phyloP scores from a whole-genome alignment of 306 rosid genomes.

The Lablab purpureus region DNA sequence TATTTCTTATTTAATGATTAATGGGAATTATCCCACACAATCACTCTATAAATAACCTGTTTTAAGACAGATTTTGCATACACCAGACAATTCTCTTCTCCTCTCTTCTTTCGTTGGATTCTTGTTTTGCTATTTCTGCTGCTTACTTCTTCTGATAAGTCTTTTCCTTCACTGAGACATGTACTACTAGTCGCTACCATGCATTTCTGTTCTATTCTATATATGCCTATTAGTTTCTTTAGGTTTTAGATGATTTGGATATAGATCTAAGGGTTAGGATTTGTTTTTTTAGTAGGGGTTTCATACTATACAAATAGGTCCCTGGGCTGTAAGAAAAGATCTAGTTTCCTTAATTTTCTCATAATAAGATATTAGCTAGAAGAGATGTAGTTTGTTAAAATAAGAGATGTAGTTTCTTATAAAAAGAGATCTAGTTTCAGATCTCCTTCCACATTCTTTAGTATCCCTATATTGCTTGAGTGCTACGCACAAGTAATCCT shows the following conservation, averaged over 20 bases:
- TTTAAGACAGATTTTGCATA: too few species aligned
- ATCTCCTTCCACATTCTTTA: slow-evolving; percentile 15
- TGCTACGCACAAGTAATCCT: slow-evolving; percentile 19
- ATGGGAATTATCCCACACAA: too few species aligned
- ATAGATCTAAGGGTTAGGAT: neutral
- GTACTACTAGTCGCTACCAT: neutral
- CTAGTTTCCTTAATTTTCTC: neutral
- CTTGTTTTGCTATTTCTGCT: too few species aligned
- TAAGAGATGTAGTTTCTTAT: too few species aligned
- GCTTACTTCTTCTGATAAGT: too few species aligned
- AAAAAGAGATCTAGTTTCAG: too few species aligned
- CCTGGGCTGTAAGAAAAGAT: neutral
- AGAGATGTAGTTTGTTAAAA: too few species aligned
- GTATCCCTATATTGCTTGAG: neutral
- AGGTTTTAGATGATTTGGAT: neutral
- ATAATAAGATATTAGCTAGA: neutral
- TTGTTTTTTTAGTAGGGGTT: neutral
- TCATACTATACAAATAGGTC: neutral
- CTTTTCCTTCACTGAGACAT: too few species aligned
- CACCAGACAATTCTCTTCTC: too few species aligned
- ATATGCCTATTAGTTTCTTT: neutral
- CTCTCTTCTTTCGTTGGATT: too few species aligned
- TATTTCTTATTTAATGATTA: too few species aligned
- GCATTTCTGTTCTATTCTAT: neutral
- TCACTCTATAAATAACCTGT: too few species aligned